Conservation (phyloP, 1,284 basidiomycete genomes). For the Marasmius sp. region DNA sequence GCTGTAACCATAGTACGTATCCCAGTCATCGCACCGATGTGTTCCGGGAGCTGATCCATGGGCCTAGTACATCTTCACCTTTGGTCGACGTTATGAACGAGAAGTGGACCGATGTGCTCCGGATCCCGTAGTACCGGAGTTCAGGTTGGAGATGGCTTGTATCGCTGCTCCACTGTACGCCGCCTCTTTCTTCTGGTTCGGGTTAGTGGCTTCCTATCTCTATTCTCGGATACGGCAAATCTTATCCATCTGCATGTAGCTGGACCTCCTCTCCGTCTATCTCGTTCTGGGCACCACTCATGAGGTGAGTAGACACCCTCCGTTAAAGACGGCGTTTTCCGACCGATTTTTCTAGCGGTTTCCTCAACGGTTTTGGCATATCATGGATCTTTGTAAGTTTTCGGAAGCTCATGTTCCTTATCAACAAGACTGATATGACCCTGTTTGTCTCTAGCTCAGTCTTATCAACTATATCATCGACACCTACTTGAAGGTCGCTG, state of each 20-base stretch:
- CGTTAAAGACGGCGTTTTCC: not conserved
- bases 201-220: constrained; percentile 32
- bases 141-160: constrained; percentile 55
- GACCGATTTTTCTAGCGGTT: constrained; percentile 27
- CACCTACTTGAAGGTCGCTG: constrained; percentile 54
- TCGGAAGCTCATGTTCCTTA: not conserved
- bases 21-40: constrained; percentile 19
- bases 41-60: constrained; percentile 29
- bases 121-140: constrained; percentile 64
- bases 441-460: constrained; percentile 35
- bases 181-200: constrained; percentile 69
- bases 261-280: constrained; percentile 25
- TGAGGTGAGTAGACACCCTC: constrained; percentile 19
- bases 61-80: constrained; percentile 48
- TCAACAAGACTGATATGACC: not conserved
- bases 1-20: constrained; percentile 42
- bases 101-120: constrained; percentile 47
- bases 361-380: constrained; percentile 54
- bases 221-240: constrained; percentile 30
- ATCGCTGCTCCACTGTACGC: constrained; percentile 57
- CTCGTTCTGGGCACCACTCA: constrained; percentile 58
- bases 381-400: constrained; percentile 56
- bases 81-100: constrained; percentile 53
- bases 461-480: constrained; percentile 62
- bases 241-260: not conserved